Base-by-base conservation (phyloP, 257 asterid genomes). In the Solanum peruvianum region DNA sequence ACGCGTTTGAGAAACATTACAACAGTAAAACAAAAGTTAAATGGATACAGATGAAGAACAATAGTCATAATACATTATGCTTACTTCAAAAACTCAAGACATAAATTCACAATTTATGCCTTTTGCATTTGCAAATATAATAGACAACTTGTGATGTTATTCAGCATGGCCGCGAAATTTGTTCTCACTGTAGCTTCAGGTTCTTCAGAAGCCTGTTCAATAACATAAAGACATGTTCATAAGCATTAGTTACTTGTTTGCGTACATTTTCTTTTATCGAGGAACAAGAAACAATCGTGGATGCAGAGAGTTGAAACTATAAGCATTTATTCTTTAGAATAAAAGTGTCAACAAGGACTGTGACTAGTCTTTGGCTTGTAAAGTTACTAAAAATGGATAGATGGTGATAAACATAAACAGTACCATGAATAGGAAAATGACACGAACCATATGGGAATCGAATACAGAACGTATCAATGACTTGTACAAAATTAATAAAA, bases 151-250 rank as follows among this genome's bases (percentile, higher is more conserved):
- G 85, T 80, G 69, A 81, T 81, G 45, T 81, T 81, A 80, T 80
- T 29, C 44, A 47, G 85, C 69, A 29, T 47, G 67, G 44, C 69
- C 3, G 69, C 69, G 31, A 31, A 81, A 49, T 31, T 64, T 35
- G 29, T n/a, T 58, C 70, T 91, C 91, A 89, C 71, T 92, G 92
- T 86, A 94, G 85, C 92, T 88, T 93, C 62, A 94, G 92, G 91
- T 94, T 93, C 97, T 91, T 94, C 91, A 95, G 56, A 88, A 92
- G 90, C 96, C 98, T 95, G 94, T 89, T 82, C 41, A 85, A 7
- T 5, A n/a, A 70, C 45, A 62, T 44, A 88, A 5, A 81, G 31
- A 16, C 69, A 80, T 29, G 69, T 49, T 15, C 7, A 14, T 37
- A 56, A 56, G 64, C 64, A 45, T 44, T 44, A 15, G 25, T 25